Percentiles rank a stretch among this genome's conserved stretches.
These are phyloP conservation scores for Alliaria petiolata DNA, from an alignment of 345 rosid genomes.

Conservation along the genomic window DNA sequence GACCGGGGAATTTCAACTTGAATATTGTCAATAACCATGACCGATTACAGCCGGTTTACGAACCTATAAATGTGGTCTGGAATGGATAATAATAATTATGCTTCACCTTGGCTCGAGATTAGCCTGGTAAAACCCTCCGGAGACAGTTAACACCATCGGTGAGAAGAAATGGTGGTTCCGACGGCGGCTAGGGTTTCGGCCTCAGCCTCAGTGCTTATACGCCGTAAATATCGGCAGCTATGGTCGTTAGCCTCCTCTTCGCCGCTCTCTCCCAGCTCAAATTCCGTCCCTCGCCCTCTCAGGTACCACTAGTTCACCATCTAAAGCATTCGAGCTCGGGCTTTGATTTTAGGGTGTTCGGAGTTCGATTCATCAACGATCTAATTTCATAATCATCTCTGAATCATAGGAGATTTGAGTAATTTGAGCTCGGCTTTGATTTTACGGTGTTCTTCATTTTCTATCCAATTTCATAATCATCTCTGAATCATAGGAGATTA, in stretches of 20 bases:
- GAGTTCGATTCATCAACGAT: background rate
- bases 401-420: background rate
- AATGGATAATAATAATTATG: background rate
- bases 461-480: background rate
- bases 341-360: background rate
- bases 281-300: constrained; percentile 1
- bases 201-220: constrained; percentile 7
- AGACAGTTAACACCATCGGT: background rate
- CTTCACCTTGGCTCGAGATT: background rate
- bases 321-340: background rate
- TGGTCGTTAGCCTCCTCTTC: constrained; percentile 6
- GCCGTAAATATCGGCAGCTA: constrained; percentile 19
- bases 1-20: background rate
- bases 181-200: constrained; percentile 39
- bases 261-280: background rate
- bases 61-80: background rate
- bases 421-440: background rate
- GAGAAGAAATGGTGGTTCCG: constrained; percentile 22
- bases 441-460: background rate
- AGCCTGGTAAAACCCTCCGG: background rate
- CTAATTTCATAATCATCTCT: too few relatives aligned
- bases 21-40: background rate
- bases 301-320: constrained; percentile 32
- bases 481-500: background rate
- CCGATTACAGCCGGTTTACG: constrained; percentile 1